These are phyloP conservation scores for Metschnikowia chrysomelidarum DNA, from an alignment of 805 yeast species.

Conservation along the genomic window DNA sequence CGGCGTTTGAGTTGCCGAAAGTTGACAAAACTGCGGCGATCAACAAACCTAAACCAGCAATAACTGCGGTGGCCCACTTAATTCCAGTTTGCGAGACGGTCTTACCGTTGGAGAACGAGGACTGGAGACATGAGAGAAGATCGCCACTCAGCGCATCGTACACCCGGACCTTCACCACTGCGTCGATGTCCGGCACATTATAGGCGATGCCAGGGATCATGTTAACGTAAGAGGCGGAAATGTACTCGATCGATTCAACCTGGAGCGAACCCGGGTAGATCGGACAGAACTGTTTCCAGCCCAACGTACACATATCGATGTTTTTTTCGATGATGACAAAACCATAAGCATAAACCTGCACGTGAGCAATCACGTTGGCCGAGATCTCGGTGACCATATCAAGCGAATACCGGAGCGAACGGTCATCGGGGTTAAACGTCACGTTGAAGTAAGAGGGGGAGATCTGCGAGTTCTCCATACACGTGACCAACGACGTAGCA, in stretches of 20 bases:
- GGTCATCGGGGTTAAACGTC: constrained; percentile 66
- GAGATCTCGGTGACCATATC: constrained; percentile 67
- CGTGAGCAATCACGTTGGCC: constrained; percentile 64
- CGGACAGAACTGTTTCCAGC: constrained; percentile 90
- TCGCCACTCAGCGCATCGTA: constrained; percentile 40
- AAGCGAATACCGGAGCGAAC: constrained; percentile 65
- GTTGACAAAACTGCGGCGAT: constrained; percentile 80
- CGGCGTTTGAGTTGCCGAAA: constrained; percentile 85
- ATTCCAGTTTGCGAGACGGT: constrained; percentile 68
- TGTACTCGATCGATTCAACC: constrained; percentile 66
- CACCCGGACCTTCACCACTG: constrained; percentile 59
- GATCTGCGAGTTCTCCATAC: constrained; percentile 74
- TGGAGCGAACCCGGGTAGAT: constrained; percentile 78
- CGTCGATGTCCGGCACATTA: constrained; percentile 84
- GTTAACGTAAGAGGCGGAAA: constrained; percentile 46
- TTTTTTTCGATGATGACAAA: constrained; percentile 58
- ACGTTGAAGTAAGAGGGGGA: constrained; percentile 76
- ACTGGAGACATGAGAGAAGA: constrained; percentile 70
- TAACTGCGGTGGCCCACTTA: constrained; percentile 91
- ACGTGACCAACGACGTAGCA: constrained; percentile 81
- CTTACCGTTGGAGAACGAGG: constrained; percentile 71
- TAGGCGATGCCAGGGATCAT: constrained; percentile 83
- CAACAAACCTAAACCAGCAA: constrained; percentile 84
- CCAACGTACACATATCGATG: constrained; percentile 62
- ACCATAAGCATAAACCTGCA: constrained; percentile 84